phyloP scores from a whole-genome alignment of 768 basidiomycete species.

The Xanthoconium stramineum region DNA sequence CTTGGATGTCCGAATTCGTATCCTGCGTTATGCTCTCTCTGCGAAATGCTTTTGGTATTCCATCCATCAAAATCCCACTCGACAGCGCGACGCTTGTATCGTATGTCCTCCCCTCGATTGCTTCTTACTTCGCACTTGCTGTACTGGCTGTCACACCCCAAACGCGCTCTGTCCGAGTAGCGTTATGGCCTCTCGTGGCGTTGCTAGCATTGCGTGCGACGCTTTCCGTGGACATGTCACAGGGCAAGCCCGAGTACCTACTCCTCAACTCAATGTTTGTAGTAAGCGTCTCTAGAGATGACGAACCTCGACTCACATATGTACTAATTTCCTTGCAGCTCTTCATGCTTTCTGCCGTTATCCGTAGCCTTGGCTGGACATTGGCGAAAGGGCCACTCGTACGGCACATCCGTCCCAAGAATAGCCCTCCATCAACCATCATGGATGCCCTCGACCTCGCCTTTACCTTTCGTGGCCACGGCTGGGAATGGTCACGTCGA shows the following conservation, averaged over 20 bases:
- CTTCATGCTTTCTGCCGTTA: background rate
- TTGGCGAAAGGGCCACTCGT: background rate
- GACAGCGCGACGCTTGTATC: background rate
- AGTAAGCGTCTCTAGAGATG: background rate
- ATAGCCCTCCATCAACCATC: background rate
- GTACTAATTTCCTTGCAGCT: background rate
- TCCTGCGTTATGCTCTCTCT: background rate
- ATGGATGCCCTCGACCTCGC: constrained; percentile 1
- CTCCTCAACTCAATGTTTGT: background rate
- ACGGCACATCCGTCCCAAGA: background rate
- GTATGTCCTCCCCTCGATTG: background rate
- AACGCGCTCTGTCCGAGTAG: background rate
- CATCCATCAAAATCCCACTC: background rate
- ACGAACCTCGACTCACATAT: background rate
- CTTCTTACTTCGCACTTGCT: background rate
- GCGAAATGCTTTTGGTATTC: background rate
- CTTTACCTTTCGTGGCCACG: background rate
- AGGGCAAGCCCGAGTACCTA: background rate
- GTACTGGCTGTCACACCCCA: background rate
- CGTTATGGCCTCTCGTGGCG: background rate
- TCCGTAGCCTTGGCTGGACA: background rate
- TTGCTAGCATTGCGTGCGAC: background rate
- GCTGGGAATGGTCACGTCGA: background rate
- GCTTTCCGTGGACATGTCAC: background rate
- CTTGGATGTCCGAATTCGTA: background rate